Evolutionary conservation across 306 rosid genomes (phyloP), one percentile per base, ranked within the genome.

Genomic region (Fagus crenata): DNA sequence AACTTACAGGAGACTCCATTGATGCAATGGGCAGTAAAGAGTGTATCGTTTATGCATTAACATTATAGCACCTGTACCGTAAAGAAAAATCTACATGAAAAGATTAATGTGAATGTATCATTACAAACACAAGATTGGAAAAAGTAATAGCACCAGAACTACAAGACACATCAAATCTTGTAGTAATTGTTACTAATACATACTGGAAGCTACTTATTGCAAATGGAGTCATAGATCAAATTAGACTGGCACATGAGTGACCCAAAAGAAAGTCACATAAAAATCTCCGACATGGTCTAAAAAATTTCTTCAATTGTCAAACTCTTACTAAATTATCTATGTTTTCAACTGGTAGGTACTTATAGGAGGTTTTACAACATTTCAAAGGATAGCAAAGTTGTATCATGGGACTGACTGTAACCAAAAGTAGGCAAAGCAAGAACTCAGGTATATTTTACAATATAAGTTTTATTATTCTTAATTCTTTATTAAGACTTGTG

Each of bases 1-100:
- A 84, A 74, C 90, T 90, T 78, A 90, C 95, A 70, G 72, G 51
- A 63, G 84, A 18, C 1, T 85, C 95, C 92, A 90, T 88, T 36
- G 86, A 77, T 74, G 85, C 71, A n/a, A 77, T 64, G 72, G 58
- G 13, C 64, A 80, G 40, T 65, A 68, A 5, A 7, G 69, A 72
- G 39, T 59, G 54, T 69, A 37, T 39, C 71, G 46, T 40, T 3
- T 55, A 40, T 67, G 33, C 69, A 75, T 78, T 41, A 59, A 18
- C 74, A 79, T 82, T 53, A 58, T 49, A 74, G 39, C 4, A 76
- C 76, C 91, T 86, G 87, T 61, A 82, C 75, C 40, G 70, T 15
- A 72, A 3, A 69, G 37, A 72, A 78, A 13, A 61, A 75, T 40
- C 41, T 37, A 39, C 32, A 39, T 39, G n/a, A 4, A 65, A n/a